Base-by-base conservation (phyloP, 2,329 filamentous ascomycete species). In the Chalaropsis ovoidea region DNA sequence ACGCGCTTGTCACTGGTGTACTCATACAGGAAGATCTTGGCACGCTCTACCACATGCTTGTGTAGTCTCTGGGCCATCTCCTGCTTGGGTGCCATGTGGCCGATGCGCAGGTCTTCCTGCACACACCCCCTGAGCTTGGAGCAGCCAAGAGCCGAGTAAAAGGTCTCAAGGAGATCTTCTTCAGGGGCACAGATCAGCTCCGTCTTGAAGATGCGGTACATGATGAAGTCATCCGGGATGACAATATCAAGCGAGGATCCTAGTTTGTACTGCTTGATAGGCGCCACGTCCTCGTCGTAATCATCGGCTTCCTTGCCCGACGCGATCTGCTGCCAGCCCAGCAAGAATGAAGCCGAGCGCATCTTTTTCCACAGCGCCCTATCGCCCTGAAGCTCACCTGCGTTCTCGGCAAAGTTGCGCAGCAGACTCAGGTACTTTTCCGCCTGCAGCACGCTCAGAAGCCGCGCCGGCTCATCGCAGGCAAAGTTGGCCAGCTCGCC, bases 371-470 rank as follows among this genome's bases (percentile, higher is more conserved):
- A 90, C 1, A 99, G 78, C 1, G 84, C 81, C 72, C 86, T 93
- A 73, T 99, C 89, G 70, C 82, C 86, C 76, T 87, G 93, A 13
- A 99, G 77, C 2, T 77, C 80, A 0, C 81, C 72, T 42, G 87
- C 79, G 68, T 88, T 85, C 66, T 93, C 89, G 0, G 92, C 89
- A 63, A 99, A 78, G 49, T 86, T 89, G 69, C 89, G 85, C 56
- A 99, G 80, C 49, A 99, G 79, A 68, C 86, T 86, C 15, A 96
- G 78, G 72, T 99, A 99, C 71, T 92, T 95, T 56, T 96, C 90
- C 65, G 83, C 87, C 70, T 92, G 87, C 65, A 99, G 82, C 1
- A 88, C 86, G 41, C 89, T 85, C 31, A 95, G 84, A 64, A 99
- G 81, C 58, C 89, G 84, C 3, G 88, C 87, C 1, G 94, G 93